Evolutionary conservation across 2,329 filamentous ascomycete species (phyloP), one percentile per base, ranked within the genome.

Genomic region (Biscogniauxia marginata): DNA sequence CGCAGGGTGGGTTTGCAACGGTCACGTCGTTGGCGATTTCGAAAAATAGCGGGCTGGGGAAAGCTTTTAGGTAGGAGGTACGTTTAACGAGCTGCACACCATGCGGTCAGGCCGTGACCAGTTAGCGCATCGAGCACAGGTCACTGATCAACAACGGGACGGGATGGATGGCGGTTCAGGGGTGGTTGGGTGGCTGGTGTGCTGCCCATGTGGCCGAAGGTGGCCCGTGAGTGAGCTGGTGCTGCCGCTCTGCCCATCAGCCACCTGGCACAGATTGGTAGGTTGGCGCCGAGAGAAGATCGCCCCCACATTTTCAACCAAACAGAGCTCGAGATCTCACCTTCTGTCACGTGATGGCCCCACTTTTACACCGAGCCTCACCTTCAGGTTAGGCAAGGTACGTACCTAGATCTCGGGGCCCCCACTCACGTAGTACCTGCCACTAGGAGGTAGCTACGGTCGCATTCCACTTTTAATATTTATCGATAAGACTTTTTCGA

Each of bases 111-210:
- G 55, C 56, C 60, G 58, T 49, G 16, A 19, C 25, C 46, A 49
- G 46, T 25, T 55, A 57, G 44, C 52, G 49, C 43, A 54, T 24
- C 43, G 25, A 30, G 22, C 23, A 20, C 5, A 55, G 51, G 25
- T n/a, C n/a, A n/a, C n/a, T n/a, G n/a, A n/a, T n/a, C n/a, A n/a
- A n/a, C n/a, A n/a, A n/a, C n/a, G n/a, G n/a, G n/a, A n/a, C n/a
- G n/a, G n/a, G n/a, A n/a, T n/a, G n/a, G n/a, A n/a, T n/a, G n/a
- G n/a, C n/a, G n/a, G n/a, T n/a, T n/a, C n/a, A n/a, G 46, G 45
- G 53, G 58, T 55, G 55, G 56, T 60, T 59, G 61, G 61, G 61
- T 63, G 61, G 61, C 59, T 62, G 61, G 59, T 57, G 54, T 53
- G n/a, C 7, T 34, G 50, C 52, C 22, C 51, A 61, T 61, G 57